Percentiles rank a stretch among this genome's conserved stretches.
Evolutionary conservation across 257 asterid species (phyloP).

Genomic region (Avicennia marina): DNA sequence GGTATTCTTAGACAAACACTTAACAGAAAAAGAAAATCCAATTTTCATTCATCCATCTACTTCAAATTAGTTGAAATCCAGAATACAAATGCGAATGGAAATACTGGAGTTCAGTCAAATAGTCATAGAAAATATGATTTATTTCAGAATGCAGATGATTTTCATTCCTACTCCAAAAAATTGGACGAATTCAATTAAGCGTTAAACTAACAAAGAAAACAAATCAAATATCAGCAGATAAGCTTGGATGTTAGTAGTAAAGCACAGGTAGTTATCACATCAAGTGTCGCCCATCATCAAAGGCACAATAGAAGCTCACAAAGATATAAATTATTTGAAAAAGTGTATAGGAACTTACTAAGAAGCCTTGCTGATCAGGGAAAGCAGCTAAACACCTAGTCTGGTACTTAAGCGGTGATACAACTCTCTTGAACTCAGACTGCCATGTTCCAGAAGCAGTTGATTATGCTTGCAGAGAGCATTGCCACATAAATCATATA

Average conservation of each 20-base stretch:
- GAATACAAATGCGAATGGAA: too few species aligned
- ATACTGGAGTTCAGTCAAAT: too few species aligned
- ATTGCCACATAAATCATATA: slow-evolving; percentile 13
- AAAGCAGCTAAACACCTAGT: slow-evolving; percentile 97
- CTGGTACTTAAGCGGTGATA: slow-evolving; percentile 90
- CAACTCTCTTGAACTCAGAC: slow-evolving; percentile 85
- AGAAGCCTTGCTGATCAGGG: slow-evolving; percentile 96
- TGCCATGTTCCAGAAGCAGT: slow-evolving; percentile 29
- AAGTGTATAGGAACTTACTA: slow-evolving; percentile 45
- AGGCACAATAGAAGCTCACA: slow-evolving; percentile 6
- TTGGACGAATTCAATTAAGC: slow-evolving; percentile 9
- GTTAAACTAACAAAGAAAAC: neutral
- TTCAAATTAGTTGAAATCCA: too few species aligned
- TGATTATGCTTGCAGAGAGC: slow-evolving; percentile 14
- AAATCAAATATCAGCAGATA: neutral
- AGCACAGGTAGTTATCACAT: too few species aligned
- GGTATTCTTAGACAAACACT: too few species aligned
- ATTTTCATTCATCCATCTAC: too few species aligned
- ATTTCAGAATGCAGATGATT: too few species aligned
- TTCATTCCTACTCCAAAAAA: too few species aligned
- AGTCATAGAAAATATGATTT: too few species aligned
- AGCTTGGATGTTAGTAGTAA: too few species aligned
- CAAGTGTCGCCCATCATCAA: neutral
- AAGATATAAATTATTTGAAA: neutral
- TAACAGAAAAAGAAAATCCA: too few species aligned